Conservation (phyloP, 2,329 filamentous ascomycete species). For the Leptographium wingfieldii region DNA sequence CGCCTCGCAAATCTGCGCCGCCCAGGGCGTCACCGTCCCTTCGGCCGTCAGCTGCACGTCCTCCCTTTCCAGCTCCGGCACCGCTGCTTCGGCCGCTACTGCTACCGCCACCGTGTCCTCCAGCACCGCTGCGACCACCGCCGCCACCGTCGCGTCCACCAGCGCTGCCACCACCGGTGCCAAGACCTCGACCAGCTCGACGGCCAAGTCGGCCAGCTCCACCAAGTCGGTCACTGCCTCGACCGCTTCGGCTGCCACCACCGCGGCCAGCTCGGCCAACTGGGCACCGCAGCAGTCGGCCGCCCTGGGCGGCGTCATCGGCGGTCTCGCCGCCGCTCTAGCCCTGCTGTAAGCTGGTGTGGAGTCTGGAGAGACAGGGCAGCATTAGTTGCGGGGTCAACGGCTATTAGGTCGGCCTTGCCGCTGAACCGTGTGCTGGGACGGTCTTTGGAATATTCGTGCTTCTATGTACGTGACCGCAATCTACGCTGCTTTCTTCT, state of each 20-base stretch:
- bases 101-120: conserved; percentile 5
- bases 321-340: conserved; percentile 12
- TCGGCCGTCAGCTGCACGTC: conserved; percentile 17
- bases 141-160: conserved; percentile 4
- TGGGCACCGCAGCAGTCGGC: conserved; percentile 10
- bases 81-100: conserved; percentile 4
- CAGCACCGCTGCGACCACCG: conserved; percentile 2
- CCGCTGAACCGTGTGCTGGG: too few relatives aligned
- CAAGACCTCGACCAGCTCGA: neutral
- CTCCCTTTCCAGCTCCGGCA: neutral
- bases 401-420: too few relatives aligned
- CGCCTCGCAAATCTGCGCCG: conserved; percentile 20
- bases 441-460: too few relatives aligned
- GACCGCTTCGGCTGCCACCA: neutral
- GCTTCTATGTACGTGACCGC: too few relatives aligned
- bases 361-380: neutral
- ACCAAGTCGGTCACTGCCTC: neutral
- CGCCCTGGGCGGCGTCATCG: conserved; percentile 10
- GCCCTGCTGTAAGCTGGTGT: conserved; percentile 12
- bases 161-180: neutral
- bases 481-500: too few relatives aligned
- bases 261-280: conserved; percentile 5
- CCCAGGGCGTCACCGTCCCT: conserved; percentile 21
- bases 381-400: neutral
- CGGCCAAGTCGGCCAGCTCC: neutral